These are phyloP conservation scores for Cordyceps farinosa DNA, from an alignment of 2,329 filamentous ascomycete genomes.

Conservation along the genomic window DNA sequence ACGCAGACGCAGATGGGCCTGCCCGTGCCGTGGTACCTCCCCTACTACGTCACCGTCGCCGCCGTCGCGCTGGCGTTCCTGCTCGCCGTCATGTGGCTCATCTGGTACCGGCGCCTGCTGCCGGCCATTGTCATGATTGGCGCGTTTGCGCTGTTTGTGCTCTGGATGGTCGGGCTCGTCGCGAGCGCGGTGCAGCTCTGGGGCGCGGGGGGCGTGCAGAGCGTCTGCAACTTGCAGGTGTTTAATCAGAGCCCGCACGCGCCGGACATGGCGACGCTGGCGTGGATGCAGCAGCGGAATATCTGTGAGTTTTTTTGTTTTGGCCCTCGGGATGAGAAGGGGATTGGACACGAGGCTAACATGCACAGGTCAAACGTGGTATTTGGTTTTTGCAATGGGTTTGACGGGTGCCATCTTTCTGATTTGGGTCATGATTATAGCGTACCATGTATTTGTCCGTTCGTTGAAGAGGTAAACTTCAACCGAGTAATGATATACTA, in stretches of 20 bases:
- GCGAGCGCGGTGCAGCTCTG: conserved; percentile 61
- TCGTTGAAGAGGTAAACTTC: conserved; percentile 25
- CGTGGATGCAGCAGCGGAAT: conserved; percentile 63
- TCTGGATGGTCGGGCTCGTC: conserved; percentile 65
- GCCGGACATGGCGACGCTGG: conserved; percentile 52
- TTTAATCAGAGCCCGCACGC: conserved; percentile 49
- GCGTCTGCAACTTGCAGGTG: conserved; percentile 57
- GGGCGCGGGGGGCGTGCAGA: conserved; percentile 56
- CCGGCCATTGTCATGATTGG: conserved; percentile 61
- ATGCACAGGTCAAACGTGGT: conserved; percentile 55
- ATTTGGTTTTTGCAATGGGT: conserved; percentile 60
- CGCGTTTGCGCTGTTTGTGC: conserved; percentile 61
- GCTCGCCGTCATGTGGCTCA: conserved; percentile 59
- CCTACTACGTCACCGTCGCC: conserved; percentile 60
- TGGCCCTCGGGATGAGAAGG: no score
- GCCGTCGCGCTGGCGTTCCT: conserved; percentile 65
- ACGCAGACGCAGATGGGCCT: conserved; percentile 54
- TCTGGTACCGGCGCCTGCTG: conserved; percentile 57
- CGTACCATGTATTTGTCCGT: conserved; percentile 58
- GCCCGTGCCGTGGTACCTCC: conserved; percentile 63
- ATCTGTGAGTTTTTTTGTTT: conserved; percentile 44
- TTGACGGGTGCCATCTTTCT: conserved; percentile 58
- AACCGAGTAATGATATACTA: no score
- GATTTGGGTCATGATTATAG: conserved; percentile 67
- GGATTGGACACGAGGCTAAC: conserved; percentile 20